Conservation (phyloP, 176 grass and related monocot species). For the Oryza coarctata region DNA sequence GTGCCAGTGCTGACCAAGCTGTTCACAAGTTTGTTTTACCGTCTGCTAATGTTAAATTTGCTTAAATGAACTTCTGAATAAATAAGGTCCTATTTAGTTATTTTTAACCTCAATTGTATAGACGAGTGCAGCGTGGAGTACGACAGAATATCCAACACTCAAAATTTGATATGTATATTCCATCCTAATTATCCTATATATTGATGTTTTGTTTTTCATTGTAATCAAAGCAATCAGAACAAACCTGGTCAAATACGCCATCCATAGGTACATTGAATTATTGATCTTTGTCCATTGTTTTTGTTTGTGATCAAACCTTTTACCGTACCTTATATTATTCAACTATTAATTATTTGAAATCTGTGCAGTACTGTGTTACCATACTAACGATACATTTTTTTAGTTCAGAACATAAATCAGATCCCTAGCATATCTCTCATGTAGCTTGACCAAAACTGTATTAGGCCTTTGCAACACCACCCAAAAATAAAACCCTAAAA, state of each 20-base stretch:
- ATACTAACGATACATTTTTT: background rate
- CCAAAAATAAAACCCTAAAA: background rate
- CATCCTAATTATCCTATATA: background rate
- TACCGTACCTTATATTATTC: background rate
- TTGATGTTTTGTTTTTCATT: background rate
- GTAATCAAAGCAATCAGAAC: background rate
- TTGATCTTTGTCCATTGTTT: background rate
- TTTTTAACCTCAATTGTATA: slow-evolving; percentile 8
- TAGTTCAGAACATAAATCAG: background rate
- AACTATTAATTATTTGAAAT: background rate
- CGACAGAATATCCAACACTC: background rate
- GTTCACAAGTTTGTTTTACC: slow-evolving; percentile 33
- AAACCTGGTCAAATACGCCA: background rate
- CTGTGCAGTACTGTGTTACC: background rate
- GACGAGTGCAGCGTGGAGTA: slow-evolving; percentile 18
- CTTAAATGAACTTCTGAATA: slow-evolving; percentile 32
- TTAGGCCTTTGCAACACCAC: background rate
- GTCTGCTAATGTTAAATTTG: slow-evolving; percentile 36
- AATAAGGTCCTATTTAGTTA: slow-evolving; percentile 25
- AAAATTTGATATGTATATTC: background rate
- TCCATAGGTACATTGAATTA: background rate
- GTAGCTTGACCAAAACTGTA: background rate
- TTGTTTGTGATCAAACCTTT: background rate
- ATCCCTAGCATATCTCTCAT: background rate
- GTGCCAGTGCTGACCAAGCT: slow-evolving; percentile 3